Evolutionary conservation across 306 rosid species (phyloP).

Genomic region (Oxytropis ochrocephala): DNA sequence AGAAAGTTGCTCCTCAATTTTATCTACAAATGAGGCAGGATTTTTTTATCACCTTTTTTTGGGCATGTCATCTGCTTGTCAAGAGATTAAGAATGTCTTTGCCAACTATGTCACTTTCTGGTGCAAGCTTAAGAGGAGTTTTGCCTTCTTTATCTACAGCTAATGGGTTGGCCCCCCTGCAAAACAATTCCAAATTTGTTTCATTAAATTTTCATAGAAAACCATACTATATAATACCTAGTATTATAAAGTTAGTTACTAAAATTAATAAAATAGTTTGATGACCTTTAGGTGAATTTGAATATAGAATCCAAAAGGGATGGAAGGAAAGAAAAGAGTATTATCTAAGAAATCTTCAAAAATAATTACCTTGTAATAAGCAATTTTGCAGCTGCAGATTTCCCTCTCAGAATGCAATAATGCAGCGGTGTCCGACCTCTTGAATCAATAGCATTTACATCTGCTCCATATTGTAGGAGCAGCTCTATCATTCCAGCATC

Average conservation of each 20-base stretch:
- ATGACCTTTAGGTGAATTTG: neutral
- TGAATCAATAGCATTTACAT: conserved; percentile 49
- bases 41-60: neutral
- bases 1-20: neutral
- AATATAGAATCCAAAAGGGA: neutral
- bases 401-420: conserved; percentile 46
- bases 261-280: neutral
- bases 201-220: neutral
- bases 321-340: neutral
- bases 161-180: conserved; percentile 60
- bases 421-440: conserved; percentile 62
- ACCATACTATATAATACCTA: neutral
- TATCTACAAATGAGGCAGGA: neutral
- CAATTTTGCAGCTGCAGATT: conserved; percentile 38
- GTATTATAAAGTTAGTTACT: neutral
- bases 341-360: neutral
- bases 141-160: conserved; percentile 46
- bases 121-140: conserved; percentile 40
- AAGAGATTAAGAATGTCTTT: conserved; percentile 36
- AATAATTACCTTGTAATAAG: conserved; percentile 49
- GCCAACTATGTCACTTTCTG: conserved; percentile 28
- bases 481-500: conserved; percentile 71
- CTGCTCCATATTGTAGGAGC: conserved; percentile 70
- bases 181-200: conserved; percentile 11
- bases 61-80: conserved; percentile 25